phyloP scores from a whole-genome alignment of 306 rosid species.

The Quillaja saponaria region DNA sequence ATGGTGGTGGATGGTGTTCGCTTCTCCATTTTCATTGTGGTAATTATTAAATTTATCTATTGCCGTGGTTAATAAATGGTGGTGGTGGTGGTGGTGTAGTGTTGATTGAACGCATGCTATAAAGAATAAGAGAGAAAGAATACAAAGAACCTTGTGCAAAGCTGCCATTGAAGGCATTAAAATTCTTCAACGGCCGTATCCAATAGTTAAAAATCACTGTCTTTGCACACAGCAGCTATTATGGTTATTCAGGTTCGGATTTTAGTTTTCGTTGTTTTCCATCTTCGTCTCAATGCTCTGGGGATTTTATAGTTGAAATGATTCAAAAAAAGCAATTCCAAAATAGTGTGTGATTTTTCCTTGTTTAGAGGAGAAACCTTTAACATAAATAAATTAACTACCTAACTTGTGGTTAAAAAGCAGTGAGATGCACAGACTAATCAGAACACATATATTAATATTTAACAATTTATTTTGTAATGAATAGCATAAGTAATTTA shows the following conservation, averaged over 20 bases:
- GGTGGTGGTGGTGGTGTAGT: neutral
- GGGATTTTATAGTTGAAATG: slow-evolving; percentile 19
- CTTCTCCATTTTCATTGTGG: neutral
- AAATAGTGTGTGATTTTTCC: slow-evolving; percentile 26
- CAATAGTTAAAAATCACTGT: no score
- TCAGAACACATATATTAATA: no score
- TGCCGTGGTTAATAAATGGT: neutral
- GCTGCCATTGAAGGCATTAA: slow-evolving; percentile 44
- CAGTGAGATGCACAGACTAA: no score
- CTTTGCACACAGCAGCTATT: no score
- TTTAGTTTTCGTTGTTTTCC: slow-evolving; percentile 28
- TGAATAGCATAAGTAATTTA: no score
- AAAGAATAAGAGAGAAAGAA: slow-evolving; percentile 42
- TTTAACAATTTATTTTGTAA: no score
- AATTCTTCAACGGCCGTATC: slow-evolving; percentile 34
- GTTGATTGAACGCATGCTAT: neutral
- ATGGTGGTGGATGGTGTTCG: neutral
- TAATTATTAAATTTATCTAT: no score
- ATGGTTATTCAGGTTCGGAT: no score
- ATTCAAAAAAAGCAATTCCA: slow-evolving; percentile 22
- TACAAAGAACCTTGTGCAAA: slow-evolving; percentile 25
- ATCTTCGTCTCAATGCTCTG: slow-evolving; percentile 35
- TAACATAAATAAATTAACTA: neutral
- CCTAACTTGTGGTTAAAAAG: no score
- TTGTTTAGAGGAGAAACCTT: slow-evolving; percentile 17